A percentile compares a stretch with the other conserved stretches of the same genome.
Conservation (phyloP, 345 rosid species). For the Cardiospermum halicacabum region DNA sequence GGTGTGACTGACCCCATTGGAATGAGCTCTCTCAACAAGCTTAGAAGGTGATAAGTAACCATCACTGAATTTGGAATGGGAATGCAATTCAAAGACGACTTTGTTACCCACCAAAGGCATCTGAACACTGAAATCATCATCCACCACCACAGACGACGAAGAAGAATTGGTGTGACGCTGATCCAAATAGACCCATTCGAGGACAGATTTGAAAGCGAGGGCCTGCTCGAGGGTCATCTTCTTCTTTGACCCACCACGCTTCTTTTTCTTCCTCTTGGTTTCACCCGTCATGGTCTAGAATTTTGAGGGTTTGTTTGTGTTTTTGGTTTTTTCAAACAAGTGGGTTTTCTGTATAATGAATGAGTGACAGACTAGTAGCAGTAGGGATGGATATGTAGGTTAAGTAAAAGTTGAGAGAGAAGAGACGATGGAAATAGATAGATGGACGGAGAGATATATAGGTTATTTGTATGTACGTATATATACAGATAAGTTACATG, state of each 20-base stretch:
- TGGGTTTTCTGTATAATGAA: too few species aligned
- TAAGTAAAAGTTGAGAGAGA: too few species aligned
- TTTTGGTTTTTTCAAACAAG: neutral
- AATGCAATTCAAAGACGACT: slow-evolving; percentile 78
- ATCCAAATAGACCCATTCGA: slow-evolving; percentile 67
- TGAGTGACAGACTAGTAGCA: too few species aligned
- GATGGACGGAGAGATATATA: too few species aligned
- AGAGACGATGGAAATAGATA: too few species aligned
- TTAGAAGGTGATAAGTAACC: slow-evolving; percentile 88
- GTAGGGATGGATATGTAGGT: too few species aligned
- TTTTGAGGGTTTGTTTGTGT: neutral
- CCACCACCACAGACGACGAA: slow-evolving; percentile 28
- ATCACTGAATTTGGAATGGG: slow-evolving; percentile 89
- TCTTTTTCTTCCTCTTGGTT: slow-evolving; percentile 62
- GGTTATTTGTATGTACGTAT: too few species aligned
- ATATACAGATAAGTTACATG: too few species aligned
- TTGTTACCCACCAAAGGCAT: slow-evolving; percentile 35
- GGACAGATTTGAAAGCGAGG: slow-evolving; percentile 53
- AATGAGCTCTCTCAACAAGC: slow-evolving; percentile 87
- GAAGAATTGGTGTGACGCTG: slow-evolving; percentile 18
- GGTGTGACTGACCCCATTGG: slow-evolving; percentile 56
- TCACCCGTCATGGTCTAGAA: slow-evolving; percentile 13
- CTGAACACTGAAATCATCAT: slow-evolving; percentile 60
- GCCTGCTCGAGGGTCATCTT: slow-evolving; percentile 72
- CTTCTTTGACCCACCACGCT: slow-evolving; percentile 66